Base-by-base conservation (phyloP, 208 protist genomes). In the Naegleria fowleri region DNA sequence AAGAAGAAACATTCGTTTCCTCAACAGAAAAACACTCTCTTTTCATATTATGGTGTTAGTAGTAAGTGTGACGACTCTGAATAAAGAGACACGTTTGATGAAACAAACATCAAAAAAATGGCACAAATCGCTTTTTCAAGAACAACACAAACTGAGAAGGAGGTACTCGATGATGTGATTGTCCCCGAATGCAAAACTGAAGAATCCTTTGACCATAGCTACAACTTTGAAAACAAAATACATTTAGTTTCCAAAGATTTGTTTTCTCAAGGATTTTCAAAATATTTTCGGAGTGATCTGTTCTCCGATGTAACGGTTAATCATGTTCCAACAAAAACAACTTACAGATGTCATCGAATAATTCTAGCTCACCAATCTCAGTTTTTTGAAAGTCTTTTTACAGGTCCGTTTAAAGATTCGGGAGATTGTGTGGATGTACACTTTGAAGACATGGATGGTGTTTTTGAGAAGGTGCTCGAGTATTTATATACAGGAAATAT, bases 381-480 rank as follows among this genome's bases (percentile, higher is more conserved):
- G 15, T 86, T 86, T 29, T 86, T 86, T 86, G 40, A 48, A 29
- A 40, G 15, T 39, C 15, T 48, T 43, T 86, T 86, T 16, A 86
- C 11, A 9, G 16, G 36, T 5, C 9, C 33, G 2, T 86, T 86
- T 86, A 48, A 15, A 48, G 83, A 86, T 51, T 51, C 39, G 5
- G 41, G 83, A 33, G 83, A 29, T 33, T 22, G 5, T 38, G 40
- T 86, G 9, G 33, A 86, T 19, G 83, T 86, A 33, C 33, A 86
- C 16, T 86, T 86, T 33, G 40, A 86, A 0, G 83, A 86, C 41
- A 40, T 9, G 29, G 39, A 86, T 29, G 25, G 40, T 43, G 83
- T 86, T 38, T 86, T 86, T 48, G 39, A 40, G 41, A 86, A 86
- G 38, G 83, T 86, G 19, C 36, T 86, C 9, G 83, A 86, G n/a